Evolutionary conservation across 768 basidiomycete genomes (phyloP), one percentile per base, ranked within the genome.

Genomic region (Myochromella boudieri): DNA sequence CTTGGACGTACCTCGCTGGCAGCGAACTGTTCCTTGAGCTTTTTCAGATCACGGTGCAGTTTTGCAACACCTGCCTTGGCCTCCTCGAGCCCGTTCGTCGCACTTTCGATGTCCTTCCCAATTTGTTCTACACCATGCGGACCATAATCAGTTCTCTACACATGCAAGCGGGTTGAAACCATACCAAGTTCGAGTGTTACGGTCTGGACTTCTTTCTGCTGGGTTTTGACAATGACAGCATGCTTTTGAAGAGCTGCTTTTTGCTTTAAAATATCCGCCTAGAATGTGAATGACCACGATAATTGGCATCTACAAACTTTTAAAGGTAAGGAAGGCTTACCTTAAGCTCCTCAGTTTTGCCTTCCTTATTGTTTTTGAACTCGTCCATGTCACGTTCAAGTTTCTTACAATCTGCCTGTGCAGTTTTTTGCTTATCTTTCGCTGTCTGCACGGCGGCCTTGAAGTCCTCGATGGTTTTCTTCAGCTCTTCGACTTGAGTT

Each of bases 351-450:
- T 86, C 87, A 44, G 91, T 88, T 69, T 98, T 98, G 37, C 93
- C 92, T 41, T 97, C 97, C 64, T 97, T 97, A 71, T 99, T 95
- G 68, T 95, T 87, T 73, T 97, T 95, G 75, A 99, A 97, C 71
- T 98, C 97, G 44, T 81, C 82, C 93, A 99, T 98, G 63, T 99
- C 97, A 58, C 86, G 86, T 68, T 98, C 92, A 18, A 98, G 82
- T 59, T 86, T 90, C 69, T 84, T 84, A 63, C 82, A 80, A 49
- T 97, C 94, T 0, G 75, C 82, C 39, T 84, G 71, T 0, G 92
- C 91, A 6, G 68, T 75, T 59, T 79, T 80, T 63, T 95, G 90
- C 60, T 91, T 91, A 44, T 84, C 74, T 61, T 84, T 81, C 4
- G 91, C 84, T 0, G 69, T 68, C 51, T 82, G 66, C n/a, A 89